Evolutionary conservation across 2,329 filamentous ascomycete species (phyloP), one percentile per base, ranked within the genome.

Genomic region (Monosporascus sp.): DNA sequence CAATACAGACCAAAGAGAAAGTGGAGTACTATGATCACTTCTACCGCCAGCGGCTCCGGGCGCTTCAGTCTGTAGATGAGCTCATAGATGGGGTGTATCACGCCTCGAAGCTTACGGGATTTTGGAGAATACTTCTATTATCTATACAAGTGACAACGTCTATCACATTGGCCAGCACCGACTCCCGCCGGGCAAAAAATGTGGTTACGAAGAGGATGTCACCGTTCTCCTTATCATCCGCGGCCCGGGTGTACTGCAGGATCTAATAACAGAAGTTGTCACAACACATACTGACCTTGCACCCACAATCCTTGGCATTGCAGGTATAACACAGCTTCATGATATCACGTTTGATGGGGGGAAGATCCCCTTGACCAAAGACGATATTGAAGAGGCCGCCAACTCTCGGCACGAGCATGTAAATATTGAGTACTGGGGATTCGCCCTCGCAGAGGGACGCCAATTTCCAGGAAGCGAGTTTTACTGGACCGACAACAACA

Each of bases 141-240:
- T 83, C 47, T 83, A 79, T 65, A 80, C 77, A 5, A 71, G 73
- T 1, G 80, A 82, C 63, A 83, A 83, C 56, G 79, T 80, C 2
- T 82, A 74, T 62, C 79, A 83, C 57, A 76, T 83, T 48, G 74
- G 77, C 27, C 79, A 82, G 60, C 79, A 83, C 61, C 74, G 80
- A 1, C 65, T 82, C 42, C 73, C 74, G 22, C 77, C 79, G 3
- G 80, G 80, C 3, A 83, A 83, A 65, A 72, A 75, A 39, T 80
- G 78, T 49, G 47, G 73, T 0, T 81, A 74, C 56, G 80, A 82
- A 53, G 77, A 80, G 58, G 80, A 83, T 59, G 78, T 82, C 51
- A 74, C 79, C 31, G 72, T 83, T 2, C 80, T 80, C 70, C 71
- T 84, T 8, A 71, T 81, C 36, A 73, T 85, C 22, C 72, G 81